Evolutionary conservation across 352 stramenopile species (phyloP), one percentile per base, ranked within the genome.

Genomic region (Globisporangium solare): DNA sequence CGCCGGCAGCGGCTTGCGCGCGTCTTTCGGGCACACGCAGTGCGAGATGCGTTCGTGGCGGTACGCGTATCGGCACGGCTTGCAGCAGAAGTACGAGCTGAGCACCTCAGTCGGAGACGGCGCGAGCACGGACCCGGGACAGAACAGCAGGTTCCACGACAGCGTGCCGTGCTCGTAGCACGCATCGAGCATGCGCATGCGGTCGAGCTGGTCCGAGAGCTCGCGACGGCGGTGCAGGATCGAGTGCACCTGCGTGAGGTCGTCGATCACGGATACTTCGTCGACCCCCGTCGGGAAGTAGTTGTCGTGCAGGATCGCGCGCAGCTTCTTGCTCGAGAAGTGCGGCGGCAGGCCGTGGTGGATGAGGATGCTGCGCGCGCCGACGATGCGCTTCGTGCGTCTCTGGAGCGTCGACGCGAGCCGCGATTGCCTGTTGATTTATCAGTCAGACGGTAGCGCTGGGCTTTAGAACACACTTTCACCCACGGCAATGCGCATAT

Each of bases 301-400:
- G 49, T 35, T 35, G 27, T 68, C 78, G 15, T 54, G 46, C 3
- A 86, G 53, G 24, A 76, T 55, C 32, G 66, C 45, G 12, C 71
- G 60, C 35, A 89, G 64, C 35, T 76, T 76, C 35, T 64, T 74
- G 15, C 61, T 70, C 1, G 67, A 89, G 22, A 74, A 85, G 24
- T 68, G 54, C 11, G 76, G 54, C 14, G 83, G 80, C 0, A 93
- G 56, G 4, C 83, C 81, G 24, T 69, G 53, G 20, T 83, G 71
- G 15, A 93, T 89, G 50, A 93, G 71, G 24, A 91, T 69, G 62
- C 81, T 93, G 31, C 80, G 73, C 12, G 67, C 68, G 1, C 83
- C 83, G 15, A 93, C 70, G 49, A 89, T 83, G 22, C 75, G 73
- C 56, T 88, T 89, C 13, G 79, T 76, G 57, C 76, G 60, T 48